Evolutionary conservation across 257 asterid species (phyloP).

Genomic region (Ehretia macrophylla): DNA sequence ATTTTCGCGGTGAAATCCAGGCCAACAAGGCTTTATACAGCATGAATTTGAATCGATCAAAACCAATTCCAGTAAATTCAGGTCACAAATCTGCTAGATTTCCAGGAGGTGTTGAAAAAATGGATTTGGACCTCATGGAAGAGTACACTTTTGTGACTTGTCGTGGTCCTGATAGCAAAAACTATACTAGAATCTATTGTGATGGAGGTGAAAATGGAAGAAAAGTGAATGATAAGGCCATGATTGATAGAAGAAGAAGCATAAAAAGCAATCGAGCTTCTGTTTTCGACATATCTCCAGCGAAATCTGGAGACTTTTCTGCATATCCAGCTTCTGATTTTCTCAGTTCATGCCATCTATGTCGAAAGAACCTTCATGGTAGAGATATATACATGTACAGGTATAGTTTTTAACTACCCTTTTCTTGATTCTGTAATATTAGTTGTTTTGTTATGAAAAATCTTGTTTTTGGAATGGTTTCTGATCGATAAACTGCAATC

Average conservation of each 20-base stretch:
- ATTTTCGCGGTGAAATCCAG: constrained; percentile 18
- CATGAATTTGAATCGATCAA: constrained; percentile 45
- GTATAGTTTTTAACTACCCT: constrained; percentile 24
- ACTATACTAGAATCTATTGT: constrained; percentile 49
- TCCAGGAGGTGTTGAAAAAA: constrained; percentile 20
- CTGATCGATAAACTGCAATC: too few relatives aligned
- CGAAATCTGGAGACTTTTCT: constrained; percentile 25
- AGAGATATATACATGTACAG: constrained; percentile 90
- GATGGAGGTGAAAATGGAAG: constrained; percentile 27
- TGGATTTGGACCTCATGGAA: constrained; percentile 11
- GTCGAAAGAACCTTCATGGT: constrained; percentile 71
- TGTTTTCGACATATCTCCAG: constrained; percentile 67
- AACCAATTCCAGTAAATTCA: constrained; percentile 60
- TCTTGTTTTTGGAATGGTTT: too few relatives aligned
- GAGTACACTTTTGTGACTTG: constrained; percentile 70
- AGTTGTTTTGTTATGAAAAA: too few relatives aligned
- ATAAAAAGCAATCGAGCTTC: constrained; percentile 27
- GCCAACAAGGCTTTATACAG: constrained; percentile 28
- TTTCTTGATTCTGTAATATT: neutral
- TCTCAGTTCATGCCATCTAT: constrained; percentile 62
- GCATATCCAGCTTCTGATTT: constrained; percentile 54
- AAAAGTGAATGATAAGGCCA: constrained; percentile 10
- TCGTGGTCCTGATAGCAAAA: constrained; percentile 46
- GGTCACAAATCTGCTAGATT: constrained; percentile 2
- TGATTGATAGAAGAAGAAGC: constrained; percentile 22